phyloP scores from a whole-genome alignment of 2,329 filamentous ascomycete species.

The Pezicula rhizophila region DNA sequence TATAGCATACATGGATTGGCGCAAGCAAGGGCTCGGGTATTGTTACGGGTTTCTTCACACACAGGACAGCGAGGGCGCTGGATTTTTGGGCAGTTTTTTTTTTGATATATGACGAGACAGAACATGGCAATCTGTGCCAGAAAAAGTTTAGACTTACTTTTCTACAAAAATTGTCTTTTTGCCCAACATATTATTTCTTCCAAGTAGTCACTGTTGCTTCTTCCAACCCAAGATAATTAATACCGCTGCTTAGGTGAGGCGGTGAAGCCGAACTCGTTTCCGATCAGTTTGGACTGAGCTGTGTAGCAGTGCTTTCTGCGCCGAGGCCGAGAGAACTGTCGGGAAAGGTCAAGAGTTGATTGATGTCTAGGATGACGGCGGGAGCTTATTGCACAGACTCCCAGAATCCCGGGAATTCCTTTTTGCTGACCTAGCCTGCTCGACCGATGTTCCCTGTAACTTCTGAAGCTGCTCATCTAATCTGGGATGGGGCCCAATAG shows the following conservation, averaged over 20 bases:
- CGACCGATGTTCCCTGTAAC: too few species aligned
- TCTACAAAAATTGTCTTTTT: neutral
- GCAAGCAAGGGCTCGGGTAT: constrained; percentile 23
- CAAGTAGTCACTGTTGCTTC: neutral
- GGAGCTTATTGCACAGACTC: too few species aligned
- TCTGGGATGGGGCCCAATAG: too few species aligned
- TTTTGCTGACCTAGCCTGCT: too few species aligned
- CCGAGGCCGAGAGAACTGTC: too few species aligned
- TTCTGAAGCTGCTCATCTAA: too few species aligned
- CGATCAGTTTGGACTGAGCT: neutral
- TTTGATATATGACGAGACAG: constrained; percentile 2
- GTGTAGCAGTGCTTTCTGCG: neutral
- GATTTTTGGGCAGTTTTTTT: constrained; percentile 12
- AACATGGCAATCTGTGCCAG: constrained; percentile 6
- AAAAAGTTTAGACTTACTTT: constrained; percentile 10
- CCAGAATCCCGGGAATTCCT: too few species aligned
- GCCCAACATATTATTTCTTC: neutral
- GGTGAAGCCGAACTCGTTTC: neutral
- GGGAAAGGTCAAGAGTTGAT: too few species aligned
- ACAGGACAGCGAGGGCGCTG: constrained; percentile 22
- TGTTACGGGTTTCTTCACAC: constrained; percentile 12
- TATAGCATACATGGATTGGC: constrained; percentile 24
- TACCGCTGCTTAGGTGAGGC: neutral
- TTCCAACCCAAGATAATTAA: neutral
- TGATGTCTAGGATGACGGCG: too few species aligned